These are phyloP conservation scores for Endoconidiophora laricicola DNA, from an alignment of 2,329 filamentous ascomycete genomes.

Conservation along the genomic window DNA sequence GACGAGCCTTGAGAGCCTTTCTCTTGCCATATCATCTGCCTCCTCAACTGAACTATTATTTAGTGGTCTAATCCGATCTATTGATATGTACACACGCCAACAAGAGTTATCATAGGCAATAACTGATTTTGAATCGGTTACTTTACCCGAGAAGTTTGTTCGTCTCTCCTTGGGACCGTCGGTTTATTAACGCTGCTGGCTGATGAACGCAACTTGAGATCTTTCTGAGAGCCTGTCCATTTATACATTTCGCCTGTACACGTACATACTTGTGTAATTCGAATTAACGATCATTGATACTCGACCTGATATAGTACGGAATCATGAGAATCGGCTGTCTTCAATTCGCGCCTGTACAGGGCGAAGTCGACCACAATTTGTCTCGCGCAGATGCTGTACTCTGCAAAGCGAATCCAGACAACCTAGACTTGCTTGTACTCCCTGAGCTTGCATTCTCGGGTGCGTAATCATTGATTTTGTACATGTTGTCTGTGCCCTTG, in stretches of 20 bases:
- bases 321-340: slow-evolving; percentile 51
- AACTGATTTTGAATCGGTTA: neutral
- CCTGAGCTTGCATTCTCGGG: slow-evolving; percentile 47
- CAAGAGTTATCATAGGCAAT: no score
- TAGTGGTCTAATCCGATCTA: no score
- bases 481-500: slow-evolving; percentile 36
- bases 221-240: no score
- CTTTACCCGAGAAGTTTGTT: neutral
- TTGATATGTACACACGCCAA: no score
- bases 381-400: slow-evolving; percentile 47
- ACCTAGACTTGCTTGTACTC: slow-evolving; percentile 46
- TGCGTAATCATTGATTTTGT: slow-evolving; percentile 24
- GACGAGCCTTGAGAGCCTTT: neutral
- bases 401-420: slow-evolving; percentile 25
- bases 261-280: no score
- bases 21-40: neutral
- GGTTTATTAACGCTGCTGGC: neutral
- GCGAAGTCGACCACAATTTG: slow-evolving; percentile 53
- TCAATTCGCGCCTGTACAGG: slow-evolving; percentile 56
- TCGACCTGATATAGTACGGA: no score
- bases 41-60: no score
- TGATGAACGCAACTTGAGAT: no score
- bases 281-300: no score
- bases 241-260: no score
- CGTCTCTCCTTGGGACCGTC: neutral